Evolutionary conservation across 495 filamentous ascomycete genomes (phyloP).

Genomic region (Aspergillus funiculosus): DNA sequence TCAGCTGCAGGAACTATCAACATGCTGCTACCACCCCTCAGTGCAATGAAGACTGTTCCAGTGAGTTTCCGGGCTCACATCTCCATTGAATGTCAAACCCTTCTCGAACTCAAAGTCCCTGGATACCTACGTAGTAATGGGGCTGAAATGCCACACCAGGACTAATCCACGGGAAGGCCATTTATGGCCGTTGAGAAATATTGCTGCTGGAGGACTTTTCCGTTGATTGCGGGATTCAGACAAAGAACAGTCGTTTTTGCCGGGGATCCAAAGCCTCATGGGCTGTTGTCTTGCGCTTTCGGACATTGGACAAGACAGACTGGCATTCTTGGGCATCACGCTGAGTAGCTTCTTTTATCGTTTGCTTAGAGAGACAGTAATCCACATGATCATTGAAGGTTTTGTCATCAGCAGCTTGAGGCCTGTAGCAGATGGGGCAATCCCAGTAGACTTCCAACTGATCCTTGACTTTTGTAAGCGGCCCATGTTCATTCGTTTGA

Average conservation of each 20-base stretch:
- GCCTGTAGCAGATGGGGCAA: constrained; percentile 77
- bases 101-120: no score
- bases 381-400: constrained; percentile 93
- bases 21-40: no score
- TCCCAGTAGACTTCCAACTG: constrained; percentile 60
- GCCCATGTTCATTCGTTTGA: not conserved
- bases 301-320: constrained; percentile 6
- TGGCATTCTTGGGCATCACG: constrained; percentile 23
- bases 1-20: no score
- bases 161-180: no score
- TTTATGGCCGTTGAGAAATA: no score
- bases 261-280: constrained; percentile 25
- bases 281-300: constrained; percentile 30
- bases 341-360: constrained; percentile 76
- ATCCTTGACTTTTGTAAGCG: constrained; percentile 3
- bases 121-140: no score
- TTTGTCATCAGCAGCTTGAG: constrained; percentile 68
- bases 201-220: not conserved
- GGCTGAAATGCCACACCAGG: no score
- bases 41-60: no score
- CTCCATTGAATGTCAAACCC: no score
- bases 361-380: constrained; percentile 77
- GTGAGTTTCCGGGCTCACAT: no score
- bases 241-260: constrained; percentile 40
- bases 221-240: constrained; percentile 15